phyloP scores from a whole-genome alignment of 306 rosid species.

The Urtica urens region DNA sequence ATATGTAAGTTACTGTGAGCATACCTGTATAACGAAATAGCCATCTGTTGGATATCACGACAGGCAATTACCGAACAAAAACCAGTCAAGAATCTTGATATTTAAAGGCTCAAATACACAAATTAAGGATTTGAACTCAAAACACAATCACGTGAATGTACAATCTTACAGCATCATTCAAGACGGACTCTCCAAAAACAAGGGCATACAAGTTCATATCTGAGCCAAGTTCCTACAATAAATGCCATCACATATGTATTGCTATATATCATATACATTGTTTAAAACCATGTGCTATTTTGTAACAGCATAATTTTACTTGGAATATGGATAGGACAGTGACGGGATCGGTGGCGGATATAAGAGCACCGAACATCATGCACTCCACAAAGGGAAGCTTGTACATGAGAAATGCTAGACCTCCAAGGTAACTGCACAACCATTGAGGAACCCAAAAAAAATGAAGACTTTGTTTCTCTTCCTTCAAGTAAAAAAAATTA shows the following conservation, averaged over 20 bases:
- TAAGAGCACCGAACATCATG: conserved; percentile 97
- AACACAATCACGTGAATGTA: conserved; percentile 3
- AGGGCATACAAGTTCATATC: conserved; percentile 88
- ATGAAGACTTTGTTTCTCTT: neutral
- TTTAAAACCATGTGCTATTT: neutral
- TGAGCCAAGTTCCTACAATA: conserved; percentile 83
- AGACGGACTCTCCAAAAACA: conserved; percentile 96
- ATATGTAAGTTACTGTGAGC: conserved; percentile 5
- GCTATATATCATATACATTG: neutral
- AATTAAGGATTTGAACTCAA: conserved; percentile 9
- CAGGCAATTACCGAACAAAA: conserved; percentile 4
- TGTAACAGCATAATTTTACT: conserved; percentile 30
- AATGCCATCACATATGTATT: conserved; percentile 5
- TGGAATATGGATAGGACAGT: conserved; percentile 96
- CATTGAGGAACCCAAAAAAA: conserved; percentile 14
- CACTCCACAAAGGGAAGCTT: conserved; percentile 95
- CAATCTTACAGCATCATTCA: conserved; percentile 89
- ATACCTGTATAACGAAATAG: conserved; percentile 96
- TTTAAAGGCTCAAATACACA: conserved; percentile 14
- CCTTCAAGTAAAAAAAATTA: neutral
- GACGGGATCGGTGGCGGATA: conserved; percentile 97
- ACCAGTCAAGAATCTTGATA: conserved; percentile 15
- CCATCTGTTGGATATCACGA: conserved; percentile 58
- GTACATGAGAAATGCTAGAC: conserved; percentile 73
- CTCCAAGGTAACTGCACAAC: conserved; percentile 90